Evolutionary conservation across 164 flowering plant genomes (phyloP).

Genomic region (Echeveria elegans): DNA sequence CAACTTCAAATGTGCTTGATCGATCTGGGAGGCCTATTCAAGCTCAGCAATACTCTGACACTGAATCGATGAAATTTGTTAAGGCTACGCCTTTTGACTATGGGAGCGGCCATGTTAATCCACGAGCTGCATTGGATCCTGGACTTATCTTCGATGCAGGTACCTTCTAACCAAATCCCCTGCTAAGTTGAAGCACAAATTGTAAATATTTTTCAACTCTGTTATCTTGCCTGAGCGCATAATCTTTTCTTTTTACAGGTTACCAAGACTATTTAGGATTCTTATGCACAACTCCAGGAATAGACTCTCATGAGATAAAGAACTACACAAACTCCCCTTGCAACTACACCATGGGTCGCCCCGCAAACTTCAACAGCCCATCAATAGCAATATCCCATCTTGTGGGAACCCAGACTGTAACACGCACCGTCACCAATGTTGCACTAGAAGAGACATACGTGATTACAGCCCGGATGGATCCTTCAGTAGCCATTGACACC

Average conservation of each 20-base stretch:
- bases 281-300: conserved; percentile 84
- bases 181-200: not conserved
- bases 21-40: conserved; percentile 73
- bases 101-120: conserved; percentile 93
- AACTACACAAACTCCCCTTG: conserved; percentile 60
- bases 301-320: conserved; percentile 53
- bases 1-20: conserved; percentile 68
- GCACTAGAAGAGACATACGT: conserved; percentile 76
- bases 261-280: conserved; percentile 73
- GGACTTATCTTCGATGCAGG: conserved; percentile 96
- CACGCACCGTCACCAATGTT: conserved; percentile 78
- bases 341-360: conserved; percentile 59
- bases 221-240: not conserved
- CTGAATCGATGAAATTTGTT: conserved; percentile 54
- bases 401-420: conserved; percentile 54
- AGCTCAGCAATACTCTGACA: conserved; percentile 78
- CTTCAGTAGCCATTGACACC: conserved; percentile 66
- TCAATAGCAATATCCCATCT: conserved; percentile 81
- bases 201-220: not conserved
- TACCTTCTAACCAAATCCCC: conserved; percentile 11
- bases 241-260: conserved; percentile 28
- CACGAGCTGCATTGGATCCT: conserved; percentile 92
- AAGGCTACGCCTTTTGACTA: conserved; percentile 89
- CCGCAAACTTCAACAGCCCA: conserved; percentile 72
- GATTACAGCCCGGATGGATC: conserved; percentile 63